Conservation (phyloP, 106 monocot species). For the Ottelia alismoides region DNA sequence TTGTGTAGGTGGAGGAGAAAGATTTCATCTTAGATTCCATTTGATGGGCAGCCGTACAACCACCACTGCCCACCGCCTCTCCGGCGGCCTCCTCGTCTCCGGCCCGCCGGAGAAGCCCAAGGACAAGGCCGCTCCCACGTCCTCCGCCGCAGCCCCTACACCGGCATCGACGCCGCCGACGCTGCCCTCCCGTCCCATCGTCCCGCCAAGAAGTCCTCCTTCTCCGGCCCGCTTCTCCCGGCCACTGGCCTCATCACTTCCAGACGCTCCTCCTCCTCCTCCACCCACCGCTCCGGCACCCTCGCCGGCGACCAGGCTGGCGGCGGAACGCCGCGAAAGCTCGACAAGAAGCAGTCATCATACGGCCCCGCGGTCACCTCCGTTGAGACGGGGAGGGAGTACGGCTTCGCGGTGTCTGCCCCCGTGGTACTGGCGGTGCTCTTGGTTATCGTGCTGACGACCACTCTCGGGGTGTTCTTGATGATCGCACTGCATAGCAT, state of each 20-base stretch:
- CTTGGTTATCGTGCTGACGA: conserved; percentile 3
- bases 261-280: conserved; percentile 1
- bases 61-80: conserved; percentile 12
- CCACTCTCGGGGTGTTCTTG: conserved; percentile 10
- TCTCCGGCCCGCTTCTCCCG: conserved; percentile 11
- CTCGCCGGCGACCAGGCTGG: no score
- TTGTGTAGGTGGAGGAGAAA: no score
- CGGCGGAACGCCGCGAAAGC: conserved; percentile 4
- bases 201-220: conserved; percentile 12
- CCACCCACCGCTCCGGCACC: conserved; percentile 7
- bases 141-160: conserved; percentile 11
- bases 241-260: conserved; percentile 26
- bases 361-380: conserved; percentile 18
- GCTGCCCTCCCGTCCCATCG: background rate
- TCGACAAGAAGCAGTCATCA: background rate
- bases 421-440: background rate
- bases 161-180: conserved; percentile 13
- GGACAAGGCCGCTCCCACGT: background rate
- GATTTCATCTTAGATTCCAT: no score
- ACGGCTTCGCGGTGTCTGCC: conserved; percentile 8
- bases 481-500: conserved; percentile 9
- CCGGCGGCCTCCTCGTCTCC: conserved; percentile 14
- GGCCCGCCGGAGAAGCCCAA: conserved; percentile 12
- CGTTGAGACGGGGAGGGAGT: conserved; percentile 1
- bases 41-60: no score